Base-by-base conservation (phyloP, 2,329 filamentous ascomycete species). In the Blastomyces percursus region DNA sequence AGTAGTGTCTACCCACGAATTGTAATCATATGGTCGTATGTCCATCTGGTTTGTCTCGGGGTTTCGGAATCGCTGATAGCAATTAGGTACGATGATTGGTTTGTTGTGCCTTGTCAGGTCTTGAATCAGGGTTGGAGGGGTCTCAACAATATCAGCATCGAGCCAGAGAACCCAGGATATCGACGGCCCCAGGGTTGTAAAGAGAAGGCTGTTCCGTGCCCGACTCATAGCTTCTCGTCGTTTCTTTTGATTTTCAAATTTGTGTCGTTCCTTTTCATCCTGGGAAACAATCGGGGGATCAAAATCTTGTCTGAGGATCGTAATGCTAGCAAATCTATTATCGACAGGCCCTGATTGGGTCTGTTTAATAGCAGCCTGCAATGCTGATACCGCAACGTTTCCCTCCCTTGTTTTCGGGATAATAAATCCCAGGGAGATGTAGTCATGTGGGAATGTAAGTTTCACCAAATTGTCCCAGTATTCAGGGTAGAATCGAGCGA, bases 91-190 rank as follows among this genome's bases (percentile, higher is more conserved):
- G 62, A 97, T 89, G 66, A 99, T 84, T n/a, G 91, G 84, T 76
- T 94, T 91, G 76, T 97, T 85, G 75, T 95, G 90, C 9, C 80
- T 77, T 2, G 94, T 92, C 24, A 99, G 84, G 72, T 99, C 94
- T 74, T 99, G 91, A 67, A 99, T 96, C 59, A 99, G 79, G 2
- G 85, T 83, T 0, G 85, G 79, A 0, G 93, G 94, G 4, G 90
- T 91, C 78, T 99, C 94, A 68, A 99, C 73, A 66, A 99, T 88
- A 74, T 99, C 94, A 46, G 87, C 84, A 72, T 99, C 94, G 38
- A 99, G 82, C 94, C 94, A 99, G 30, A 99, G 81, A 42, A 99
- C 92, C 94, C 94, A 99, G 0, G 91, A 94, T 0, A 91, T 96
- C 14, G 86, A 83, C 0, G 92, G 92, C 1, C 93, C 92, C 11